Evolutionary conservation across 108 stramenopile genomes (phyloP).

Genomic region (Nitzschia sp.): DNA sequence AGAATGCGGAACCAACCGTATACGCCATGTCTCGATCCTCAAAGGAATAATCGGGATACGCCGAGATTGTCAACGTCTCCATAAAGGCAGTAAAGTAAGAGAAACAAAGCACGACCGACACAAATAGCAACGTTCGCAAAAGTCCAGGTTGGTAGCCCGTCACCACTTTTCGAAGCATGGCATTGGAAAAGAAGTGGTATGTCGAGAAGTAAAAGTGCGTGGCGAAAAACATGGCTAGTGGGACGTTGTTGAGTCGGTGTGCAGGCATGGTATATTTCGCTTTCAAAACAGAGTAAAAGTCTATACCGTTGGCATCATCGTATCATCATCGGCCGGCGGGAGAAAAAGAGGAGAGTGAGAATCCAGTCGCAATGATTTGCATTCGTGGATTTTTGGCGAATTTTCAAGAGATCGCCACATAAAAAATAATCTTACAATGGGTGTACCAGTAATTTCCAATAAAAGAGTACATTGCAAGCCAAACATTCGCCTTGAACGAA

Average conservation of each 20-base stretch:
- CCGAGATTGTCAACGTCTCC: constrained; percentile 95
- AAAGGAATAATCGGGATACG: constrained; percentile 96
- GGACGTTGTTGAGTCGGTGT: constrained; percentile 95
- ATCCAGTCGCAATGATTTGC: too few relatives aligned
- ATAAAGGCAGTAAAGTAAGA: constrained; percentile 96
- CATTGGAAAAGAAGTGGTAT: constrained; percentile 94
- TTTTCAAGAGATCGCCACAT: too few relatives aligned
- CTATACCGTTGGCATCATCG: too few relatives aligned
- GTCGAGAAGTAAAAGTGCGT: constrained; percentile 97
- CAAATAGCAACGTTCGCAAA: constrained; percentile 55
- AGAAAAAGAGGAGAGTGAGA: too few relatives aligned
- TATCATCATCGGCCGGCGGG: too few relatives aligned
- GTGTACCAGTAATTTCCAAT: constrained; percentile 99
- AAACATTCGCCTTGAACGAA: constrained; percentile 89
- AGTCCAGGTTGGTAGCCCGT: constrained; percentile 47
- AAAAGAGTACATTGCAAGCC: constrained; percentile 91
- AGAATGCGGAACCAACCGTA: constrained; percentile 81
- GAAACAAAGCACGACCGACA: constrained; percentile 49
- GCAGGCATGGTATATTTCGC: constrained; percentile 95
- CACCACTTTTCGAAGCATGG: constrained; percentile 79
- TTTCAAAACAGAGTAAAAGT: constrained; percentile 96
- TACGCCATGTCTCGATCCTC: constrained; percentile 70
- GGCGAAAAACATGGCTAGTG: constrained; percentile 90
- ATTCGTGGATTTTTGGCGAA: too few relatives aligned
- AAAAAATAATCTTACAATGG: constrained; percentile 61